Percentiles rank a stretch among this genome's conserved stretches.
Evolutionary conservation across 139 green algal genomes (phyloP).

Genomic region (Nannochloris sp.): DNA sequence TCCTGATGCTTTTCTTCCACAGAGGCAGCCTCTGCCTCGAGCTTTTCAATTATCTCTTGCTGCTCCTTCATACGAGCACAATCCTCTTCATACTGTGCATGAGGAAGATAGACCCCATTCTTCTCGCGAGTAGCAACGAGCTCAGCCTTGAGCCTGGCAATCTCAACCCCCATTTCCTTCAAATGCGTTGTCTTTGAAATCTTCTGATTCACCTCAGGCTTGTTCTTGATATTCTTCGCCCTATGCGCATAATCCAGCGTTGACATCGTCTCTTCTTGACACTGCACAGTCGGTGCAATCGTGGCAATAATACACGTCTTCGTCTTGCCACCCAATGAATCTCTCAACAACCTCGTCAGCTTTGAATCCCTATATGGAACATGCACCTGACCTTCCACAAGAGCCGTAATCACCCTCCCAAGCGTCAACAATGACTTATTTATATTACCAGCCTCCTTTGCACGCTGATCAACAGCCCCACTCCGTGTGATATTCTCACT

Average conservation of each 20-base stretch:
- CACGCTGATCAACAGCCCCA: slow-evolving; percentile 74
- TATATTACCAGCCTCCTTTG: slow-evolving; percentile 90
- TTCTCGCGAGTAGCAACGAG: slow-evolving; percentile 77
- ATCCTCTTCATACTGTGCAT: slow-evolving; percentile 60
- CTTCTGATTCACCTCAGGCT: slow-evolving; percentile 85
- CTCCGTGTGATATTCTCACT: slow-evolving; percentile 90
- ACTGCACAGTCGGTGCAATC: slow-evolving; percentile 78
- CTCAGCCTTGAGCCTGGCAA: slow-evolving; percentile 82
- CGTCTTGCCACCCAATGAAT: slow-evolving; percentile 80
- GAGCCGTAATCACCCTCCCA: slow-evolving; percentile 90
- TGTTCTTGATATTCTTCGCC: slow-evolving; percentile 98
- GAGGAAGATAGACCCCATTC: slow-evolving; percentile 46
- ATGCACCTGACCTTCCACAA: slow-evolving; percentile 66
- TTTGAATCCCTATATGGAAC: slow-evolving; percentile 89
- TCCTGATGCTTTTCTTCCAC: slow-evolving; percentile 19
- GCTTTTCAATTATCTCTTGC: slow-evolving; percentile 44
- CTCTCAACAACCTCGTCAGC: slow-evolving; percentile 91
- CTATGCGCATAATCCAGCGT: slow-evolving; percentile 97
- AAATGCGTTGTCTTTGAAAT: slow-evolving; percentile 90
- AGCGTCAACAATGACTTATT: slow-evolving; percentile 95
- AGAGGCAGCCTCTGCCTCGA: slow-evolving; percentile 28
- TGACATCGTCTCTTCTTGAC: slow-evolving; percentile 87
- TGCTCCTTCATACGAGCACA: slow-evolving; percentile 47
- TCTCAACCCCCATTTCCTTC: slow-evolving; percentile 89
- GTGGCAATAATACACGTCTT: slow-evolving; percentile 99